Evolutionary conservation across 768 basidiomycete species (phyloP).

Genomic region (Lanmaoa pseudosensibilis): DNA sequence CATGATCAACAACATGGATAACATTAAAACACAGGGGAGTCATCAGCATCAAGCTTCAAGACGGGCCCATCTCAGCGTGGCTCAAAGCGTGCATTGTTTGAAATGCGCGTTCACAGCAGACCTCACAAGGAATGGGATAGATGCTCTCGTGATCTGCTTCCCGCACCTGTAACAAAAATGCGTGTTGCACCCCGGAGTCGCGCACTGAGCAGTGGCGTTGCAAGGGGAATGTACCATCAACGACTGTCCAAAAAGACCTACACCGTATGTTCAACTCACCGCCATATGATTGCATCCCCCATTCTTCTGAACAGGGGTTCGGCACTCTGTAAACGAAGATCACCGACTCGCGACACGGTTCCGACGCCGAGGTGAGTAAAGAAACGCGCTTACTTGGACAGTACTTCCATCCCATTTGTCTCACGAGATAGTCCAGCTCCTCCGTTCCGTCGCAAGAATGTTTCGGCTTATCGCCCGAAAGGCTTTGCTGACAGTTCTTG

Average conservation of each 20-base stretch:
- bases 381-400: conserved; percentile 49
- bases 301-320: conserved; percentile 50
- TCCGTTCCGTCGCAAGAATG: conserved; percentile 59
- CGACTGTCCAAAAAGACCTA: neutral
- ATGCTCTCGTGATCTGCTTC: conserved; percentile 42
- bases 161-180: conserved; percentile 59
- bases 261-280: conserved; percentile 34
- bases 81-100: conserved; percentile 32
- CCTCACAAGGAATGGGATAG: conserved; percentile 31
- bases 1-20: neutral
- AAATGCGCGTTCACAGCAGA: conserved; percentile 37
- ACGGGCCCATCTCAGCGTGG: neutral
- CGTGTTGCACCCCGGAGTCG: conserved; percentile 52
- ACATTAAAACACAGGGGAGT: neutral
- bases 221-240: neutral
- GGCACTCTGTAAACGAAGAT: conserved; percentile 33
- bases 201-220: conserved; percentile 38
- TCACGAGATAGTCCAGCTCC: conserved; percentile 53
- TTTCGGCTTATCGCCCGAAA: conserved; percentile 32
- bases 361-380: neutral
- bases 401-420: conserved; percentile 56
- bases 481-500: conserved; percentile 50
- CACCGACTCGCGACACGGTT: neutral
- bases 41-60: neutral
- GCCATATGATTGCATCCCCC: conserved; percentile 63